Evolutionary conservation across 169 alveolate genomes (phyloP).

Genomic region (Haemoproteus tartakovskyi): DNA sequence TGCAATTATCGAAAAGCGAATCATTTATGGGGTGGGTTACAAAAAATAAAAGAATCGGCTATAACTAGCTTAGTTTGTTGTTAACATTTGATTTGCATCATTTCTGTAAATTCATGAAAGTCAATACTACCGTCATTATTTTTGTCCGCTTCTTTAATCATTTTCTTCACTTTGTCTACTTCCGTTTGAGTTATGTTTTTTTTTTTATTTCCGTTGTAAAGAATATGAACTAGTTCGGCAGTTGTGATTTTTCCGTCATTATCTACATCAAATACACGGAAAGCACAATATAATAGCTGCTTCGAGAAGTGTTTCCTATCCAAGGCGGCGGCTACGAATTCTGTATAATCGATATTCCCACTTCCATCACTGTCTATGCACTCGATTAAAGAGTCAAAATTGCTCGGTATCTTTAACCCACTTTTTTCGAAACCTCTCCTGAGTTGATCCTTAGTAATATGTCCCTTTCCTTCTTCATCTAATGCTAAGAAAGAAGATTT

Average conservation of each 20-base stretch:
- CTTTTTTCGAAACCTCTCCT: slow-evolving; percentile 67
- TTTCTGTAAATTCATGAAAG: too few relatives aligned
- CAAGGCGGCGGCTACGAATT: slow-evolving; percentile 80
- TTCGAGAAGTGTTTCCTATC: slow-evolving; percentile 66
- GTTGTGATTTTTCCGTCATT: slow-evolving; percentile 81
- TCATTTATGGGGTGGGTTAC: too few relatives aligned
- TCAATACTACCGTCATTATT: slow-evolving; percentile 75
- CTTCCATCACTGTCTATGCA: slow-evolving; percentile 87
- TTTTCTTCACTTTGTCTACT: slow-evolving; percentile 62
- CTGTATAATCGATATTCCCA: slow-evolving; percentile 84
- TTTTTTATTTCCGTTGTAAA: slow-evolving; percentile 59
- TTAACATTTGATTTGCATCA: too few relatives aligned
- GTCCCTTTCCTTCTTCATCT: slow-evolving; percentile 74
- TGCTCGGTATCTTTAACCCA: slow-evolving; percentile 70
- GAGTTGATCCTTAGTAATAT: slow-evolving; percentile 68
- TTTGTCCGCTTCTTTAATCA: slow-evolving; percentile 72
- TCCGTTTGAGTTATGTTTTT: slow-evolving; percentile 58
- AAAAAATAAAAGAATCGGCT: too few relatives aligned
- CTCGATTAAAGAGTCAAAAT: slow-evolving; percentile 76
- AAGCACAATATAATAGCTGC: slow-evolving; percentile 75
- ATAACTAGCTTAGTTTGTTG: too few relatives aligned
- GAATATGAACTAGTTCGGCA: slow-evolving; percentile 71
- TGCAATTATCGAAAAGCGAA: too few relatives aligned
- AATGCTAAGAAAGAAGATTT: slow-evolving; percentile 65
- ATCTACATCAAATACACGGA: slow-evolving; percentile 80